Evolutionary conservation across 2,329 filamentous ascomycete species (phyloP).

Genomic region (Penicillium sp.): DNA sequence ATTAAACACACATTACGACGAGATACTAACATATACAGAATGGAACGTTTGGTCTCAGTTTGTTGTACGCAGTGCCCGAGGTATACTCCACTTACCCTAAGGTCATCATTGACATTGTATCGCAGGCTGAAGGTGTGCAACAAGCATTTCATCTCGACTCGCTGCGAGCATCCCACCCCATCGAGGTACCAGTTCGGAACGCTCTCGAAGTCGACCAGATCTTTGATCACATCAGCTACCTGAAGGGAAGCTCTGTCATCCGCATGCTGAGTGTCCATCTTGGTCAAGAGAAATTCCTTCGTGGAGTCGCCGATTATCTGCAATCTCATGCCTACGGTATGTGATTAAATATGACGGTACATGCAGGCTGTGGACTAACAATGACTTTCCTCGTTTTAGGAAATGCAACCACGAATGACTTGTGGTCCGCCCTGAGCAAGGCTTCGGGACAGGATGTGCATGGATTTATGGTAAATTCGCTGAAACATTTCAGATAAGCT

Average conservation of each 20-base stretch:
- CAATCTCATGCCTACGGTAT: constrained; percentile 82
- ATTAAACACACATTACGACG: not conserved
- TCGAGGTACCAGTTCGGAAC: constrained; percentile 92
- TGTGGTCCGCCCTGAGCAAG: constrained; percentile 87
- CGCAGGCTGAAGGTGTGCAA: constrained; percentile 84
- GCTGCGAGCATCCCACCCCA: constrained; percentile 89
- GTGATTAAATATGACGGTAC: constrained; percentile 14
- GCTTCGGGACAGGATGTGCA: constrained; percentile 87
- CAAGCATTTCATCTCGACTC: constrained; percentile 87
- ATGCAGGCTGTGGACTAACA: not conserved
- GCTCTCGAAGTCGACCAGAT: constrained; percentile 97
- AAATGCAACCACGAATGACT: constrained; percentile 86
- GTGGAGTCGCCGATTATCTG: constrained; percentile 87
- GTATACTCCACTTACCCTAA: constrained; percentile 48
- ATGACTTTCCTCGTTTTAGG: constrained; percentile 32
- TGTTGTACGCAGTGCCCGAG: constrained; percentile 68
- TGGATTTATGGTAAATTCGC: constrained; percentile 70
- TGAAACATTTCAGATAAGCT: not conserved
- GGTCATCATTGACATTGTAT: constrained; percentile 39
- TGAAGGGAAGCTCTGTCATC: constrained; percentile 95
- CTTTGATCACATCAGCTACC: constrained; percentile 94
- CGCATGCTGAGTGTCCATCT: constrained; percentile 94
- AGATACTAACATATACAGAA: constrained; percentile 56
- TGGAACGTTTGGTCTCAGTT: constrained; percentile 99
- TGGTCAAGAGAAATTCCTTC: constrained; percentile 83